Evolutionary conservation across 768 basidiomycete species (phyloP).

Genomic region (Naematelia encephala): DNA sequence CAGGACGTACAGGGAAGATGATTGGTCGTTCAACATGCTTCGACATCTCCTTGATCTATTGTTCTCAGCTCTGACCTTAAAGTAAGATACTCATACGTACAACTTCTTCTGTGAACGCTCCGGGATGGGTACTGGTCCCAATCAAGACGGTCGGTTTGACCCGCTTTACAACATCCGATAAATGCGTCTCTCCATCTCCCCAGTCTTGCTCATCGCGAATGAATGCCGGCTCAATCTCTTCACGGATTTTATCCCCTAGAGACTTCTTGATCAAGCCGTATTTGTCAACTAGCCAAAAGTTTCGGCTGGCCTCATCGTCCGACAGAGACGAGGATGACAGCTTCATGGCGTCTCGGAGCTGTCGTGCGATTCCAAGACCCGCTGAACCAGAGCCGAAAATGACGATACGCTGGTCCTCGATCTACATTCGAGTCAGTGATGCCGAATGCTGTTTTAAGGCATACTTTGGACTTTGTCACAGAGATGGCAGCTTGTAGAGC

Average conservation of each 20-base stretch:
- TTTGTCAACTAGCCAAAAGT: slow-evolving; percentile 72
- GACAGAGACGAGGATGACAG: slow-evolving; percentile 54
- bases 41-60: slow-evolving; percentile 56
- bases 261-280: slow-evolving; percentile 62
- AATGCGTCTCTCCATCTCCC: slow-evolving; percentile 48
- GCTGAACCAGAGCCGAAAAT: slow-evolving; percentile 73
- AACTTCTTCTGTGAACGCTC: slow-evolving; percentile 73
- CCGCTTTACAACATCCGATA: slow-evolving; percentile 68
- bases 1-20: slow-evolving; percentile 63
- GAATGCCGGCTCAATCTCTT: slow-evolving; percentile 59
- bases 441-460: not conserved
- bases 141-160: slow-evolving; percentile 79
- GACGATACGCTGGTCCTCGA: slow-evolving; percentile 72
- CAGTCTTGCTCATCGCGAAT: slow-evolving; percentile 57
- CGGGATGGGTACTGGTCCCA: slow-evolving; percentile 73
- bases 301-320: slow-evolving; percentile 60
- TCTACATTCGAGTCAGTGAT: slow-evolving; percentile 46
- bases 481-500: slow-evolving; percentile 46
- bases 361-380: slow-evolving; percentile 66
- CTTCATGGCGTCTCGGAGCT: slow-evolving; percentile 72
- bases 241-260: slow-evolving; percentile 52
- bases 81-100: slow-evolving; percentile 49
- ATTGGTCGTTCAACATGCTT: slow-evolving; percentile 69
- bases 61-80: slow-evolving; percentile 2
- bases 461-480: slow-evolving; percentile 63